Conservation (phyloP, 2,329 filamentous ascomycete species). For the Graphium sp. region DNA sequence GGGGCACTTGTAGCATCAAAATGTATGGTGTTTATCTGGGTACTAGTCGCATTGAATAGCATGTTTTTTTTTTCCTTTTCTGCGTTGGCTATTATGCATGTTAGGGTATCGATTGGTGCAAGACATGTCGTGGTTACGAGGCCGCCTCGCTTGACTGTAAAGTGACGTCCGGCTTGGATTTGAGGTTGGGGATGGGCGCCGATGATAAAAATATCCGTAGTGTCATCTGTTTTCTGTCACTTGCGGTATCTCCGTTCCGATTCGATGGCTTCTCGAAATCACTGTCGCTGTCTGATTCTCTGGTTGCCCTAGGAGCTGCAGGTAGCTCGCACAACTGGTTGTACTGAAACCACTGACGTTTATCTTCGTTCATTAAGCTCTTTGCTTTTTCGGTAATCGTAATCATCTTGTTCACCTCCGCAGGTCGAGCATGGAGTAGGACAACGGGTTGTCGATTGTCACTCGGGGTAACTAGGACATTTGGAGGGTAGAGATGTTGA, state of each 20-base stretch:
- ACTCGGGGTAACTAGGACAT: not conserved
- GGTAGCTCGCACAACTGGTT: constrained; percentile 35
- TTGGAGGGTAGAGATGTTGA: constrained; percentile 21
- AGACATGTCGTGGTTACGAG: too few relatives aligned
- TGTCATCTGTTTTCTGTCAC: constrained; percentile 31
- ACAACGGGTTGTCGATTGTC: constrained; percentile 15
- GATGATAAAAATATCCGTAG: constrained; percentile 44
- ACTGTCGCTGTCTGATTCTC: constrained; percentile 7
- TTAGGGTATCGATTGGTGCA: not conserved
- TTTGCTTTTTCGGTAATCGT: constrained; percentile 52
- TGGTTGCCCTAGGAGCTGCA: not conserved
- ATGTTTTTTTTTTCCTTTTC: not conserved
- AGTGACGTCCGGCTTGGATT: constrained; percentile 24
- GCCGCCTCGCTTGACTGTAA: constrained; percentile 24
- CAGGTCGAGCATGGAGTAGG: constrained; percentile 32
- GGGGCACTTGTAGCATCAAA: not conserved
- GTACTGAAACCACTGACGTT: constrained; percentile 35
- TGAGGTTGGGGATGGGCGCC: constrained; percentile 36
- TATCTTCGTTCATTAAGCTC: constrained; percentile 29
- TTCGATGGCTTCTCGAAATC: constrained; percentile 25
- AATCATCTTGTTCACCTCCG: constrained; percentile 46
- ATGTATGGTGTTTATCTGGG: not conserved
- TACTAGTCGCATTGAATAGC: not conserved
- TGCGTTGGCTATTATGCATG: constrained; percentile 1
- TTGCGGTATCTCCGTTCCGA: constrained; percentile 23